phyloP scores from a whole-genome alignment of 208 protist species.

The Trichomonas tenax region DNA sequence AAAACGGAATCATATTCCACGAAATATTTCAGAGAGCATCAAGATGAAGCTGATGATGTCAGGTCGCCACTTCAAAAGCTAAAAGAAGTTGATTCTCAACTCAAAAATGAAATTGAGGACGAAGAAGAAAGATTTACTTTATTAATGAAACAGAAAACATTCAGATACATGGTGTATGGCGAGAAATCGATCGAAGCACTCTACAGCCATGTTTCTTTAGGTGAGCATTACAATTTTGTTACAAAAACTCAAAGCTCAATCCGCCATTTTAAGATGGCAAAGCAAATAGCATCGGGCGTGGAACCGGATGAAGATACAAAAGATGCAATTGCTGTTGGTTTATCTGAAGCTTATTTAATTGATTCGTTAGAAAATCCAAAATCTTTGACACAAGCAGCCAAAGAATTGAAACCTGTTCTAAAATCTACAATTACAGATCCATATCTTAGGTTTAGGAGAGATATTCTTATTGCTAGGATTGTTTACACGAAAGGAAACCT shows the following conservation, averaged over 20 bases:
- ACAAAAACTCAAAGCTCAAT: neutral
- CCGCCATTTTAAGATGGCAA: neutral
- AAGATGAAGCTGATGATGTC: neutral
- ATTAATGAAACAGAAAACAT: neutral
- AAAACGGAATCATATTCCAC: neutral
- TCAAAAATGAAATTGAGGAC: neutral
- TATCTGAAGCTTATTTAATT: neutral
- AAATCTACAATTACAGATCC: neutral
- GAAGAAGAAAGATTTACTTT: neutral
- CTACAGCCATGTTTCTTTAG: neutral
- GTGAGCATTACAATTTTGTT: neutral
- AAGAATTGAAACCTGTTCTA: neutral
- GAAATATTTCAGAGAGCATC: neutral
- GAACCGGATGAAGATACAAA: neutral
- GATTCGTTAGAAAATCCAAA: neutral
- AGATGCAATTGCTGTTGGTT: neutral
- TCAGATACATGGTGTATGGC: neutral
- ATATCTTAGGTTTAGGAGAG: neutral
- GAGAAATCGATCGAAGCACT: neutral
- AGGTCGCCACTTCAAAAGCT: neutral
- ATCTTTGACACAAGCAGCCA: neutral
- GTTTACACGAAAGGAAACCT: neutral
- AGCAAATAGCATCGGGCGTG: neutral
- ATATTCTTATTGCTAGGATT: neutral
- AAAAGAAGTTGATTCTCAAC: neutral